Evolutionary conservation across 257 asterid genomes (phyloP).

Genomic region (Fraxinus excelsior): DNA sequence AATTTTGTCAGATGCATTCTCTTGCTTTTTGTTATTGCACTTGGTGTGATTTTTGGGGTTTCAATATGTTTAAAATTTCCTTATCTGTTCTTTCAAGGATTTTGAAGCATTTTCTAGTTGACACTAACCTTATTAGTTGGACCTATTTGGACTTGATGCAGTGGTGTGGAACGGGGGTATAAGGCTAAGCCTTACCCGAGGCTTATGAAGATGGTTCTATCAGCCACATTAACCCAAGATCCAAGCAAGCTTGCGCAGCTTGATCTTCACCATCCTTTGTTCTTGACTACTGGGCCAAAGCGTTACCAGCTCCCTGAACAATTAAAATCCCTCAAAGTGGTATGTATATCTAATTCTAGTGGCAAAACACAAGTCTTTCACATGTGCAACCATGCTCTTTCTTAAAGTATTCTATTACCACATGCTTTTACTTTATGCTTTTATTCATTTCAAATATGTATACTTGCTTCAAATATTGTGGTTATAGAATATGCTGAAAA

Average conservation of each 20-base stretch:
- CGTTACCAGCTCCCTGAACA: slow-evolving; percentile 84
- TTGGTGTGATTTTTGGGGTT: background rate
- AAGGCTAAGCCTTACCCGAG: slow-evolving; percentile 71
- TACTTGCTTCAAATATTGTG: background rate
- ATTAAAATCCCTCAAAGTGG: slow-evolving; percentile 82
- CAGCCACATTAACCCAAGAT: slow-evolving; percentile 95
- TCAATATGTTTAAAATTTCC: background rate
- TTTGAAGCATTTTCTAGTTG: slow-evolving; percentile 4
- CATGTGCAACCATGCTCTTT: slow-evolving; percentile 14
- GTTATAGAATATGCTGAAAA: background rate
- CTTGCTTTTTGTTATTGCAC: background rate
- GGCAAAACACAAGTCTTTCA: background rate
- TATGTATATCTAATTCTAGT: slow-evolving; percentile 27
- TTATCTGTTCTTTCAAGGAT: background rate
- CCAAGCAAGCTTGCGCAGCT: slow-evolving; percentile 94
- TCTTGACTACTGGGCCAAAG: slow-evolving; percentile 66
- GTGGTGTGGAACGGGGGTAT: slow-evolving; percentile 84
- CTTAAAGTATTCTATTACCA: slow-evolving; percentile 8
- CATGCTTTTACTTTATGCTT: background rate
- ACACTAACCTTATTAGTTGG: slow-evolving; percentile 3
- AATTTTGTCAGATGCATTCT: background rate
- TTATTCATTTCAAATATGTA: background rate
- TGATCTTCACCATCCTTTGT: slow-evolving; percentile 82
- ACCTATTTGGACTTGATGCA: slow-evolving; percentile 34
- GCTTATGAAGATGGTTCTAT: slow-evolving; percentile 80